Conservation (phyloP, 345 rosid species). For the Populus alba region DNA sequence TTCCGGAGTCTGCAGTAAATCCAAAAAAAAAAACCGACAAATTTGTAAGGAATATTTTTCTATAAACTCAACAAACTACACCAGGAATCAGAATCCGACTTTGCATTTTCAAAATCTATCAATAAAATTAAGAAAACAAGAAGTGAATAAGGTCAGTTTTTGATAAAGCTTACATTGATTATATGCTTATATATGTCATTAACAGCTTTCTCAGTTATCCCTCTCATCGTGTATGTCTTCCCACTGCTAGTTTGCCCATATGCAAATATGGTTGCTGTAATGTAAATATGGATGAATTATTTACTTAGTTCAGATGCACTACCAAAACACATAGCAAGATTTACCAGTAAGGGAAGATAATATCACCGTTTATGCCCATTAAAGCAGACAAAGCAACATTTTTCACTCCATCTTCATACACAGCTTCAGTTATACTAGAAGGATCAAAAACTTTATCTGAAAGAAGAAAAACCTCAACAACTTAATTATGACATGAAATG, state of each 20-base stretch:
- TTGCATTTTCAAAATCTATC: background rate
- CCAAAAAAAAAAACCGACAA: slow-evolving; percentile 13
- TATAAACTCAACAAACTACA: background rate
- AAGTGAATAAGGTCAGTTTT: background rate
- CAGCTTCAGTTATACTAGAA: slow-evolving; percentile 61
- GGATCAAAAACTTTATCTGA: slow-evolving; percentile 97
- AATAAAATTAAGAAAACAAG: background rate
- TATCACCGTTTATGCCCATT: slow-evolving; percentile 89
- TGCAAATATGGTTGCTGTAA: slow-evolving; percentile 93
- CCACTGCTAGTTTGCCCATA: slow-evolving; percentile 99
- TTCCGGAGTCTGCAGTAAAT: slow-evolving; percentile 72
- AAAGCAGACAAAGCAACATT: slow-evolving; percentile 93
- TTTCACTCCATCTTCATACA: slow-evolving; percentile 96
- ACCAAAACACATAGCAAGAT: background rate
- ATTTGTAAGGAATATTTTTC: background rate
- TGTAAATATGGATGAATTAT: background rate
- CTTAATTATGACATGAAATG: background rate
- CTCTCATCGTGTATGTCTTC: slow-evolving; percentile 96
- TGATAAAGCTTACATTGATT: slow-evolving; percentile 50
- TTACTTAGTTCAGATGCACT: background rate
- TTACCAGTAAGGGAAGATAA: background rate
- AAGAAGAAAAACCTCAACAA: slow-evolving; percentile 12
- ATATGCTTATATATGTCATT: slow-evolving; percentile 88
- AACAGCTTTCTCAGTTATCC: slow-evolving; percentile 98
- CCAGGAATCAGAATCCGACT: background rate